Evolutionary conservation across 352 stramenopile genomes (phyloP), one percentile per base, ranked within the genome.

Genomic region (Blastocystis hominis): DNA sequence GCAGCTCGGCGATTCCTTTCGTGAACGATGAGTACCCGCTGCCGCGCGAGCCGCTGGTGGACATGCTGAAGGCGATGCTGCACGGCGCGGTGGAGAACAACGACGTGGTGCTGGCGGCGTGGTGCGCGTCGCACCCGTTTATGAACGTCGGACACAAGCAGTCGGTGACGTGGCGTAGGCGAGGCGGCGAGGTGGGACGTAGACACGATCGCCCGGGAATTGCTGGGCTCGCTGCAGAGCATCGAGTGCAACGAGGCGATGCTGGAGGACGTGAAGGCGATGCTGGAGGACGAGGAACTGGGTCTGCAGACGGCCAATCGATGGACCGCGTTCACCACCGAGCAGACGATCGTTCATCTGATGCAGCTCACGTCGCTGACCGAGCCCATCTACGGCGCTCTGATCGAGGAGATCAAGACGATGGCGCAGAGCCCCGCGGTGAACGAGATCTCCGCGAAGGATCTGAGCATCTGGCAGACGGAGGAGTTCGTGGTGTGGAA

Each of bases 391-490:
- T 84, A 66, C 46, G 30, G 15, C 9, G 50, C 53, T 30, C n/a
- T 84, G 1, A 10, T 53, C 7, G n/a, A 34, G 17, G n/a, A 68
- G 53, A 38, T 84, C 6, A 4, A n/a, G 6, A n/a, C 30, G 15
- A 15, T 44, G 20, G 72, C 72, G 20, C 24, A 24, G 10, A 66
- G 34, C 36, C 40, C 72, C 9, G 36, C 20, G 20, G 56, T 84
- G 17, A 84, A 10, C 50, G 53, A 56, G 2, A 15, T 84, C 2
- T 40, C 50, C 38, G 20, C 55, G 20, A 42, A 66, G 54, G 55
- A 84, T 24, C 72, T 84, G 3, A 44, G 20, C 36, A 84, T 84
- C 72, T 84, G 72, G 72, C 54, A 68, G 56, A 84, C 72, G n/a
- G 47, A 46, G 4, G 72, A 36, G 13, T 44, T 68, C 56, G 72